These are phyloP conservation scores for Lactarius evosmus DNA, from an alignment of 768 basidiomycete species.

Conservation along the genomic window DNA sequence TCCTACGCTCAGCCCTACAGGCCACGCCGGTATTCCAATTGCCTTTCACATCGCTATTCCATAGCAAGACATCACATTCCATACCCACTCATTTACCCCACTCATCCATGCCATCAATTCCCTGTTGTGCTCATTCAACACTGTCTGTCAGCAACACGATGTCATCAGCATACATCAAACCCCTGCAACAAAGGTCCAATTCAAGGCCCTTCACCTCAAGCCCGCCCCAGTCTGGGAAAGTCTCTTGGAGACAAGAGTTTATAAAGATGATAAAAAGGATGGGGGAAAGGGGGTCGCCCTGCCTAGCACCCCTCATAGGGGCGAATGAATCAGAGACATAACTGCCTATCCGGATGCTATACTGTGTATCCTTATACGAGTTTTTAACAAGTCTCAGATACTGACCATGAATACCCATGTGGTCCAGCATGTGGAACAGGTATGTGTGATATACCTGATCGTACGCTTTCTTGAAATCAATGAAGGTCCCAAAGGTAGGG, in stretches of 20 bases:
- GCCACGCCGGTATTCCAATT: too few species aligned
- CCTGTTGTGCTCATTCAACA: not conserved
- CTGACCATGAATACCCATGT: conserved; percentile 5
- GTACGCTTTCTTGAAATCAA: conserved; percentile 28
- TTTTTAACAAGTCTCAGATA: not conserved
- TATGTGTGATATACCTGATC: conserved; percentile 21
- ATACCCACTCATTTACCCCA: conserved; percentile 2
- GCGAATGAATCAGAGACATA: not conserved
- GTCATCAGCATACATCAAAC: conserved; percentile 7
- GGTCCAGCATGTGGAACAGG: conserved; percentile 20
- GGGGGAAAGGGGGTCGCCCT: conserved; percentile 26
- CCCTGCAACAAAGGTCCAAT: too few species aligned
- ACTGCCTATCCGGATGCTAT: conserved; percentile 4
- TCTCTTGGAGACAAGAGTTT: conserved; percentile 3
- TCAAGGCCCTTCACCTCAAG: too few species aligned
- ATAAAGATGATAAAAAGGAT: conserved; percentile 25
- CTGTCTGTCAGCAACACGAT: not conserved
- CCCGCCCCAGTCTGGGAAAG: too few species aligned
- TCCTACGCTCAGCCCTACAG: too few species aligned
- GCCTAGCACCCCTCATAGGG: conserved; percentile 15
- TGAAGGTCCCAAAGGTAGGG: conserved; percentile 18
- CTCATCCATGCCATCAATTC: not conserved
- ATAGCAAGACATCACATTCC: not conserved
- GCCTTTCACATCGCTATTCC: too few species aligned
- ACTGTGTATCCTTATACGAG: conserved; percentile 9